Percentiles rank a stretch among this genome's conserved stretches.
Conservation (phyloP, 768 basidiomycete genomes). For the Mycena rosella region DNA sequence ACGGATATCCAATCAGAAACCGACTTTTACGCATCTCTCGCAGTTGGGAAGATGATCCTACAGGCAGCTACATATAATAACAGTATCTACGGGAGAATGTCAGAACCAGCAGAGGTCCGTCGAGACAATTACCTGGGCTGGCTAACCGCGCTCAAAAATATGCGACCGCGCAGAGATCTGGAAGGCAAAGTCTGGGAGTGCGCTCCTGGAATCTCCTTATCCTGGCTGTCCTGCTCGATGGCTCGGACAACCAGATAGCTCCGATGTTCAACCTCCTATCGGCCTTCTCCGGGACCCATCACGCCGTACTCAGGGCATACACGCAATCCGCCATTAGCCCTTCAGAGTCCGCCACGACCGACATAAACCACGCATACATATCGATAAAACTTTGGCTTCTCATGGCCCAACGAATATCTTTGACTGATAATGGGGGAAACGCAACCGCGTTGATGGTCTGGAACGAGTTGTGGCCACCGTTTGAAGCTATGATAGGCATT, state of each 20-base stretch:
- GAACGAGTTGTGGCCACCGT: conserved; percentile 85
- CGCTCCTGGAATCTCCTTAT: conserved; percentile 77
- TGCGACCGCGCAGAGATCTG: conserved; percentile 46
- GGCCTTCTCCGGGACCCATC: conserved; percentile 63
- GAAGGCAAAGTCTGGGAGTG: conserved; percentile 53
- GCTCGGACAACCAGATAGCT: conserved; percentile 49
- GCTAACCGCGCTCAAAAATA: neutral
- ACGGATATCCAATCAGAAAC: conserved; percentile 59
- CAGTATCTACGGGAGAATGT: conserved; percentile 53
- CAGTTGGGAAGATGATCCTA: conserved; percentile 67
- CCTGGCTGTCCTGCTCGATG: conserved; percentile 63
- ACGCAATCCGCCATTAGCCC: conserved; percentile 51
- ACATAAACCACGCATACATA: conserved; percentile 77
- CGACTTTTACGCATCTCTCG: conserved; percentile 65
- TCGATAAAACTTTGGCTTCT: conserved; percentile 81
- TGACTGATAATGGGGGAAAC: conserved; percentile 45
- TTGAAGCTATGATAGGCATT: conserved; percentile 64
- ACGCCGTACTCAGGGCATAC: conserved; percentile 57
- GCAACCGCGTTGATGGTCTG: conserved; percentile 62
- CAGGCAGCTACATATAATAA: conserved; percentile 61
- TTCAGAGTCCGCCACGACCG: conserved; percentile 58
- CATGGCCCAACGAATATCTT: conserved; percentile 58
- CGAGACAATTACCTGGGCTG: neutral
- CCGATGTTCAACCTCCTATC: conserved; percentile 65
- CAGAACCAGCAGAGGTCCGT: conserved; percentile 54